These are phyloP conservation scores for Quillaja saponaria DNA, from an alignment of 306 rosid species.

Conservation along the genomic window DNA sequence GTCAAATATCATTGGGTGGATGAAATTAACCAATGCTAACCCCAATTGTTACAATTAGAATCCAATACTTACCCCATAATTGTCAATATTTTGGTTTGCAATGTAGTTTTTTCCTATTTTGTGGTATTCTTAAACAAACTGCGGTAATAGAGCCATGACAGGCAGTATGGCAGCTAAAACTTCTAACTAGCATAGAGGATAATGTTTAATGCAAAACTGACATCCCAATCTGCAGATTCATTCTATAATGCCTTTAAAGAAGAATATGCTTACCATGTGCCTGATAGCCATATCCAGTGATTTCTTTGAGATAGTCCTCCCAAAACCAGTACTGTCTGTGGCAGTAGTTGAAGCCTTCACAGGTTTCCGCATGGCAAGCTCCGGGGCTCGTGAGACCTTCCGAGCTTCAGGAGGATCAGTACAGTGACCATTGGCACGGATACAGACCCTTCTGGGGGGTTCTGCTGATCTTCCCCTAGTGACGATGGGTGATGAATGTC, in stretches of 20 bases:
- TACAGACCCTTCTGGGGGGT: constrained; percentile 57
- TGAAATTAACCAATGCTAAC: no score
- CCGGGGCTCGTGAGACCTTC: constrained; percentile 56
- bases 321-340: constrained; percentile 79
- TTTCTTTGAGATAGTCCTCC: constrained; percentile 90
- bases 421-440: constrained; percentile 61
- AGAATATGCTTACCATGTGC: constrained; percentile 72
- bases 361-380: constrained; percentile 61
- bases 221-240: background rate
- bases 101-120: no score
- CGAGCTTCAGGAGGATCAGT: constrained; percentile 60
- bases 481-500: constrained; percentile 70
- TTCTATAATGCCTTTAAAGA: background rate
- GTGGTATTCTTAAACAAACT: no score
- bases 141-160: no score
- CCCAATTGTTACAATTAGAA: no score
- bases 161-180: no score
- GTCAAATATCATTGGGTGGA: no score
- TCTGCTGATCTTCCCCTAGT: constrained; percentile 83
- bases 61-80: no score
- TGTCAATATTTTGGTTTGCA: no score
- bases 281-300: constrained; percentile 96
- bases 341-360: constrained; percentile 63
- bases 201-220: background rate
- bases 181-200: no score